Evolutionary conservation across 352 stramenopile genomes (phyloP), one percentile per base, ranked within the genome.

Genomic region (Pythium phragmitis): DNA sequence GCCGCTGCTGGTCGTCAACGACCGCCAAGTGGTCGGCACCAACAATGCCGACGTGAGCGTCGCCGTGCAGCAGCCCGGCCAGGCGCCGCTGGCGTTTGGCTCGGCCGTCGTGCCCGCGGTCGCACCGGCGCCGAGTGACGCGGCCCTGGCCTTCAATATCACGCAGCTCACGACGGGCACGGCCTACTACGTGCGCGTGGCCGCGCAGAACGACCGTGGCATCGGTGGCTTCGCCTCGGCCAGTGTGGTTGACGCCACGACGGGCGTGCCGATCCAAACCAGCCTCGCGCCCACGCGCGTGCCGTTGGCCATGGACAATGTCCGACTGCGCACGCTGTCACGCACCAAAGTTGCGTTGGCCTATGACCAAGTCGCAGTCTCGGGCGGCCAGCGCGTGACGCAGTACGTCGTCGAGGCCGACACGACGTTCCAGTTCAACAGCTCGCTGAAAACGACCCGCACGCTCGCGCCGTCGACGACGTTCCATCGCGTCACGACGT

Each of bases 181-280:
- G 13, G 52, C 67, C 12, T 97, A 97, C 70, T 90, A 80, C 39
- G 85, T 92, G 7, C 80, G 89, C 16, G 83, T 98, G 7, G 76
- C 80, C 34, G 90, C 89, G 9, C 65, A 70, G 9, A 98, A 96
- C 57, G 89, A 96, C 60, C 78, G 79, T 45, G 92, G 94, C 7
- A 74, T 78, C 33, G 89, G 92, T 1, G 77, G 68, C 2, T 97
- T 92, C 36, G 80, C 76, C 2, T 75, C 56, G 30, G 68, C 66
- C 7, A 59, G 46, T 4, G 57, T 57, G 11, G 34, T 68, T 6
- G 47, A 61, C 55, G 0, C 7, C 14, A 6, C 65, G 55, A 4
- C 54, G 26, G 26, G 26, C 26, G 26, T 30, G 26, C 26, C 26
- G 26, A 30, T 30, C 26, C 26, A 48, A 21, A 57, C 65, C 17